Evolutionary conservation across 2,329 filamentous ascomycete species (phyloP), one percentile per base, ranked within the genome.

Genomic region (Penicillium sclerotiorum): DNA sequence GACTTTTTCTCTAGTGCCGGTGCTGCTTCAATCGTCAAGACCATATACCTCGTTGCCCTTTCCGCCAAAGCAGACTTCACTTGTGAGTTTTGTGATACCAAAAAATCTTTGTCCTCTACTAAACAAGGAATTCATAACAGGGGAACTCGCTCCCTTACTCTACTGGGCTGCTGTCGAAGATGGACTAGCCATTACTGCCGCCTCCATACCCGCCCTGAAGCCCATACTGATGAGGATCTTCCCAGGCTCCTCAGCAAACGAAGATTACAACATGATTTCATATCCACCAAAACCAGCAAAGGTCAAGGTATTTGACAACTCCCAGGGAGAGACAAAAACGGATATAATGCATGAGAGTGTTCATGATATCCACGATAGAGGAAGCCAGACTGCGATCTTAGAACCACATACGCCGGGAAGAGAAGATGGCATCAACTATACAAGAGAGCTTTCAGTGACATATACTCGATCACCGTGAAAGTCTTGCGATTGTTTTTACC

Each of bases 101-200:
- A 4, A 9, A 11, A 5, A 20, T 13, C 1, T 2, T 17, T 18
- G n/a, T 17, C 4, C 21, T n/a, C n/a, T n/a, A n/a, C n/a, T n/a
- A n/a, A n/a, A n/a, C n/a, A n/a, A n/a, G n/a, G n/a, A n/a, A n/a
- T n/a, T n/a, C n/a, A n/a, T n/a, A n/a, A 8, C 21, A 60, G 54
- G 50, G 56, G 52, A 60, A 38, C 49, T 59, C 13, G 55, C 50
- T 39, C 55, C 56, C 11, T 33, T 60, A 8, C 49, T 60, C 3
- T 60, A 65, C 12, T 68, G 64, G 64, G 56, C 58, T 3, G 52
- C 62, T 2, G 49, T 67, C n/a, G 66, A 68, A 49, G 55, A 63
- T 8, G 61, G 62, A 35, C 36, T 66, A 13, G 57, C 61, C 12
- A 65, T 69, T 13, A 58, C 64, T 13, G 64, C 62, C 8, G 62